Evolutionary conservation across 225 moss, liverwort and hornwort species (phyloP), one percentile per base, ranked within the genome.

Genomic region (Bryum argenteum): DNA sequence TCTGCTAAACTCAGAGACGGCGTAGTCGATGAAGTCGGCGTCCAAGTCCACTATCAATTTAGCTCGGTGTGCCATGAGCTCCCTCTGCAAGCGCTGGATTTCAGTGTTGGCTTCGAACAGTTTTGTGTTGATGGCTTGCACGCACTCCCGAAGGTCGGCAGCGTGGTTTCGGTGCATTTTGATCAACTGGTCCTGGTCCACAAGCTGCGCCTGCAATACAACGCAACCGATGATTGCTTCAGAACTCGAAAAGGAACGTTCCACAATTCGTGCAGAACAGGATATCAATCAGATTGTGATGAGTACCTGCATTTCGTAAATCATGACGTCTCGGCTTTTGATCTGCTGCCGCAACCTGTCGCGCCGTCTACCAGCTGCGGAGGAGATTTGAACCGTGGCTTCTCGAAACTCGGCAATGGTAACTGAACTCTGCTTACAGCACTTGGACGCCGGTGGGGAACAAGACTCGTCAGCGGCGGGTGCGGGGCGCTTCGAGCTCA

Each of bases 331-430:
- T 52, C 84, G 78, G 59, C 88, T 88, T 59, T 79, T 88, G 33
- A 90, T 73, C 66, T 90, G 90, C 53, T 90, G 88, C n/a, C 83
- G 78, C 64, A 92, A 28, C 70, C 81, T 81, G 70, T 81, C 85
- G 13, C 52, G 40, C 16, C 82, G 76, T 66, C 77, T 82, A 15
- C 72, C 75, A 5, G 76, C 20, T 12, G 48, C 43, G 70, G 50
- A n/a, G 14, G 66, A 64, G 4, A 57, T 50, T 18, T 41, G 65
- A 8, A 11, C 11, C 11, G 26, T 11, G 17, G 33, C 33, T 56
- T 38, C 16, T 48, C 8, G 17, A 17, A 15, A 45, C 39, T 2
- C 2, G 26, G 39, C 56, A 17, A 14, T 23, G 56, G 39, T 40
- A 57, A 20, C 14, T 57, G 38, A 58, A 39, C 50, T 51, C 18